Evolutionary conservation across 2,329 filamentous ascomycete species (phyloP).

Genomic region (Daldinia eschscholtzii): DNA sequence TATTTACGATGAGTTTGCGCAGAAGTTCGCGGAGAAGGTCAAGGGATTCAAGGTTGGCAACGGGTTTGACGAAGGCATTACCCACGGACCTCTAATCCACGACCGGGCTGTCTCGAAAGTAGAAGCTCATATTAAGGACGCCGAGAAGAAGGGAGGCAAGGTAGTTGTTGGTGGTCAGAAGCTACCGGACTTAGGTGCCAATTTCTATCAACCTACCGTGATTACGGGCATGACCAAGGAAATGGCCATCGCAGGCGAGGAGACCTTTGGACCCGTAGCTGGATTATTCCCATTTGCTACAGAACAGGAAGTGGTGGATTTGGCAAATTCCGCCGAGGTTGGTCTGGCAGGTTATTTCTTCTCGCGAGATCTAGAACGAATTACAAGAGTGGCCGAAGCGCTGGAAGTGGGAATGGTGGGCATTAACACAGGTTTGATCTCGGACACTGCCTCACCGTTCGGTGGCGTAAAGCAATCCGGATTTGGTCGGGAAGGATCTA

Average conservation of each 20-base stretch:
- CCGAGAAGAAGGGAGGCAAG: slow-evolving; percentile 80
- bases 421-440: slow-evolving; percentile 80
- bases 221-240: slow-evolving; percentile 86
- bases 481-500: slow-evolving; percentile 82
- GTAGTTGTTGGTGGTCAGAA: slow-evolving; percentile 81
- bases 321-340: slow-evolving; percentile 86
- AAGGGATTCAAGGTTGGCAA: slow-evolving; percentile 80
- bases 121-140: slow-evolving; percentile 82
- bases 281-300: slow-evolving; percentile 90
- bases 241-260: slow-evolving; percentile 87
- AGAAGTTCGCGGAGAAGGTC: slow-evolving; percentile 78
- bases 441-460: slow-evolving; percentile 72
- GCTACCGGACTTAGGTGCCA: slow-evolving; percentile 79
- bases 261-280: slow-evolving; percentile 96
- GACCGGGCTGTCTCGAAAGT: slow-evolving; percentile 84
- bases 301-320: slow-evolving; percentile 86
- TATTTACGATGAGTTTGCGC: slow-evolving; percentile 81
- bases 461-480: slow-evolving; percentile 87
- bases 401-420: slow-evolving; percentile 91
- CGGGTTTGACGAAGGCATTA: slow-evolving; percentile 77
- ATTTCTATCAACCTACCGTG: slow-evolving; percentile 93
- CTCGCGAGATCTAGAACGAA: slow-evolving; percentile 71
- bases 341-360: slow-evolving; percentile 97
- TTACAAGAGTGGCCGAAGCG: slow-evolving; percentile 73
- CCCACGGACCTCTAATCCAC: slow-evolving; percentile 88